phyloP scores from a whole-genome alignment of 495 filamentous ascomycete species.

The Gamarada debralockiae region DNA sequence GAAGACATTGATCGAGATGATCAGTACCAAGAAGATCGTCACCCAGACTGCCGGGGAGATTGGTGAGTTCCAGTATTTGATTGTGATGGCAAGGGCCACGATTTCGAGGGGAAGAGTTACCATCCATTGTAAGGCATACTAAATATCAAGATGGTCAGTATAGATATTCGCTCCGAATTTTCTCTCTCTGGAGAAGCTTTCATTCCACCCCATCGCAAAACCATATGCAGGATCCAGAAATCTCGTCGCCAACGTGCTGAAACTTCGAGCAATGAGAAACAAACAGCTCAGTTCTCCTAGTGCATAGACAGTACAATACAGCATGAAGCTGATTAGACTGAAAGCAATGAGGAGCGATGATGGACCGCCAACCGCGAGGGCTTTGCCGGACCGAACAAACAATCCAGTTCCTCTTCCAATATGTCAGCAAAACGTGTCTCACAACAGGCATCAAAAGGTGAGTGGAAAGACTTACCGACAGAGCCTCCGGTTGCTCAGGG shows the following conservation, averaged over 20 bases:
- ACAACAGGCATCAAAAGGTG: no score
- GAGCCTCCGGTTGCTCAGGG: no score
- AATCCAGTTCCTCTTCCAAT: conserved; percentile 56
- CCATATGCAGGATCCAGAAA: conserved; percentile 95
- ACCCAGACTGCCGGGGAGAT: conserved; percentile 57
- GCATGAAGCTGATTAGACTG: conserved; percentile 75
- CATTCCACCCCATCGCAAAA: conserved; percentile 96
- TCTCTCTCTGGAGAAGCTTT: neutral
- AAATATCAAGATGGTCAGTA: neutral
- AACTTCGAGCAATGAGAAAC: conserved; percentile 82
- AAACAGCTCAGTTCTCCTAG: conserved; percentile 82
- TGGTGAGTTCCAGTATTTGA: conserved; percentile 47
- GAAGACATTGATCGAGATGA: conserved; percentile 65
- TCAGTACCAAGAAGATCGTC: conserved; percentile 47
- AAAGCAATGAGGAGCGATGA: conserved; percentile 84
- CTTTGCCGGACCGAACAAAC: conserved; percentile 80
- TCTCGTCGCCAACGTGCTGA: conserved; percentile 83
- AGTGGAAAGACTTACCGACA: no score
- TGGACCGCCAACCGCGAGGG: conserved; percentile 76
- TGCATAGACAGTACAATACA: conserved; percentile 90
- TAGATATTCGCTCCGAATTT: neutral
- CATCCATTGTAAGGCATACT: conserved; percentile 13
- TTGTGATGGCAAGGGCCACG: conserved; percentile 49
- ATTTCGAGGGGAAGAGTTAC: conserved; percentile 42
- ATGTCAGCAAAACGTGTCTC: no score